These are phyloP conservation scores for Mycosphaerella arachidis DNA, from an alignment of 2,329 filamentous ascomycete genomes.

Conservation along the genomic window DNA sequence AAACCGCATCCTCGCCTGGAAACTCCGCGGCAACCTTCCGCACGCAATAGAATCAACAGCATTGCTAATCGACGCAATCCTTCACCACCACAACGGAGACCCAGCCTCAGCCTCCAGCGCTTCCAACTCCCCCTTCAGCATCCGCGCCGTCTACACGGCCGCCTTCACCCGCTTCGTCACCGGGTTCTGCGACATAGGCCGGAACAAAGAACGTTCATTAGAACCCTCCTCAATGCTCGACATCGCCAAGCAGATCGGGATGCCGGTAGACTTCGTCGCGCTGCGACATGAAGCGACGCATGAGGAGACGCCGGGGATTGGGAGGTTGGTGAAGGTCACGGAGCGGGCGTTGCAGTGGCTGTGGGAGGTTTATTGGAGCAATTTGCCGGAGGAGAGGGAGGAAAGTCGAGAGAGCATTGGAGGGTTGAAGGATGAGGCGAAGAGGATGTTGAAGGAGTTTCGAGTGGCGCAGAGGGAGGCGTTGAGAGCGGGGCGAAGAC, in stretches of 20 bases:
- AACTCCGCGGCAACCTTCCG: constrained; percentile 68
- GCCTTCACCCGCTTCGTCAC: constrained; percentile 71
- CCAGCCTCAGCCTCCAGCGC: constrained; percentile 29
- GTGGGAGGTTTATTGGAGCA: constrained; percentile 80
- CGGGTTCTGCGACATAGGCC: constrained; percentile 69
- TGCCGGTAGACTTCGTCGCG: constrained; percentile 79
- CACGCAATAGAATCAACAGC: constrained; percentile 77
- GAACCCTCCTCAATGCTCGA: constrained; percentile 63
- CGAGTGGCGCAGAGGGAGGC: constrained; percentile 24
- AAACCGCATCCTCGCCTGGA: constrained; percentile 49
- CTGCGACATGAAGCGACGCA: constrained; percentile 86
- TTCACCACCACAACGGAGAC: constrained; percentile 50
- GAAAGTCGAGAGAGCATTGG: constrained; percentile 23
- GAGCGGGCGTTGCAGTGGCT: constrained; percentile 74
- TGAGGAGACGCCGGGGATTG: constrained; percentile 74
- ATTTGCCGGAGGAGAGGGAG: constrained; percentile 36
- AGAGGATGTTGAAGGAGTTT: constrained; percentile 22
- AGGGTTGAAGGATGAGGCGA: constrained; percentile 31
- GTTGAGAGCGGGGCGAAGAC: constrained; percentile 32
- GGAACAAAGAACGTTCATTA: constrained; percentile 58
- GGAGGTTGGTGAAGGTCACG: constrained; percentile 66
- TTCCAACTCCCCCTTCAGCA: constrained; percentile 52
- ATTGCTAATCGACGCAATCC: constrained; percentile 63
- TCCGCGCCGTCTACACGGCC: constrained; percentile 66
- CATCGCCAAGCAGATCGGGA: constrained; percentile 61